Percentiles rank a stretch among this genome's conserved stretches.
These are phyloP conservation scores for Corylus avellana DNA, from an alignment of 306 rosid species.

Conservation along the genomic window DNA sequence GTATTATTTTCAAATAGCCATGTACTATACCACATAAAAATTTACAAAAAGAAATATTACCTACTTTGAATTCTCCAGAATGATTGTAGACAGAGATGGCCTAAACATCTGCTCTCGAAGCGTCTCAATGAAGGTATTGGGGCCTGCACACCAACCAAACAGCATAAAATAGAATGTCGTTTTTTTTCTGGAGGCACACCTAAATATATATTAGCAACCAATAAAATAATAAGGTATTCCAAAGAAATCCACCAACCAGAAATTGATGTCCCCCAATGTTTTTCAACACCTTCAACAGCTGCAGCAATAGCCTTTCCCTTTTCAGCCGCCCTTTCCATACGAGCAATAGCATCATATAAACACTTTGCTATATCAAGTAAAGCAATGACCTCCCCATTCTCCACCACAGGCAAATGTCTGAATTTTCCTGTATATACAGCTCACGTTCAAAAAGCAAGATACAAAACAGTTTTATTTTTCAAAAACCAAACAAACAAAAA, in stretches of 20 bases:
- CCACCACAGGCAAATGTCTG: constrained; percentile 96
- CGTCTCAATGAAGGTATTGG: constrained; percentile 78
- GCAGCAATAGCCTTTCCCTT: constrained; percentile 99
- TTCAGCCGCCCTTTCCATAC: constrained; percentile 94
- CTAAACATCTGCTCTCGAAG: constrained; percentile 84
- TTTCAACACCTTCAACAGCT: constrained; percentile 98
- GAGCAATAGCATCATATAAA: constrained; percentile 95
- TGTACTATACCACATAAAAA: constrained; percentile 2
- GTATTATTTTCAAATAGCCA: neutral
- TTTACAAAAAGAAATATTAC: constrained; percentile 59
- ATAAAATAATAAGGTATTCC: constrained; percentile 8
- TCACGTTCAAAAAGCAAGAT: constrained; percentile 21
- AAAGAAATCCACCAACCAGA: constrained; percentile 63
- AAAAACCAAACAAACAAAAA: neutral
- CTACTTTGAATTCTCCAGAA: constrained; percentile 96
- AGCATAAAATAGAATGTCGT: constrained; percentile 12
- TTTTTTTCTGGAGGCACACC: constrained; percentile 1
- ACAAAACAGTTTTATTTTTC: neutral
- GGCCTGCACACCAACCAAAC: constrained; percentile 52
- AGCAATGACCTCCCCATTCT: constrained; percentile 95
- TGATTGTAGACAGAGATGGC: constrained; percentile 89
- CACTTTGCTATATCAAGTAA: constrained; percentile 98
- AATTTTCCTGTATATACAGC: constrained; percentile 69
- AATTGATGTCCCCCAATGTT: constrained; percentile 72
- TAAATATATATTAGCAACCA: neutral